Conservation (phyloP, 331 rosid genomes). For the Quercus tomentella region DNA sequence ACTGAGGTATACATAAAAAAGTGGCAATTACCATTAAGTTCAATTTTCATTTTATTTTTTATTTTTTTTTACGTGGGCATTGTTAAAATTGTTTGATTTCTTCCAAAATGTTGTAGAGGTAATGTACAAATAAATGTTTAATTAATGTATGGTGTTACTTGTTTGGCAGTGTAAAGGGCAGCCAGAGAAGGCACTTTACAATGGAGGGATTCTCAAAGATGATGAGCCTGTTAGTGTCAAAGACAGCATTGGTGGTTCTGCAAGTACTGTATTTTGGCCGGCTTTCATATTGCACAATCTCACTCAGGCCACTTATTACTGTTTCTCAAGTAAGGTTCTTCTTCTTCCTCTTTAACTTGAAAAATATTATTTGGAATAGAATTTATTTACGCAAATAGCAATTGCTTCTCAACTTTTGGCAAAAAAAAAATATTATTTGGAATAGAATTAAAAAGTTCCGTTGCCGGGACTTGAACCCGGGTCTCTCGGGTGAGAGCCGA, state of each 20-base stretch:
- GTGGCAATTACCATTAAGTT: background rate
- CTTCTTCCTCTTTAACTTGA: no score
- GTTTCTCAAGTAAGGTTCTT: slow-evolving; percentile 56
- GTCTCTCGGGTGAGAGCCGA: slow-evolving; percentile 58
- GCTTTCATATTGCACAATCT: slow-evolving; percentile 52
- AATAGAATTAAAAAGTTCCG: slow-evolving; percentile 2
- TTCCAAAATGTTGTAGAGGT: no score
- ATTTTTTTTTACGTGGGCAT: no score
- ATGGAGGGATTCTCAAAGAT: slow-evolving; percentile 54
- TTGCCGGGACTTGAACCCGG: slow-evolving; percentile 70
- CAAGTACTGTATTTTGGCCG: slow-evolving; percentile 22
- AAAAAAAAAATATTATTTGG: no score
- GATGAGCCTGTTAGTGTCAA: background rate
- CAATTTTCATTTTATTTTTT: no score
- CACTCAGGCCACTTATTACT: slow-evolving; percentile 44
- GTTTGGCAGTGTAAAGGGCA: slow-evolving; percentile 51
- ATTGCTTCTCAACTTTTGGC: no score
- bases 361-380: no score
- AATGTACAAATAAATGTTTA: background rate
- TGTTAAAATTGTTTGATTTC: no score
- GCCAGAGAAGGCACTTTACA: slow-evolving; percentile 58
- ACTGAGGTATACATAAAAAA: slow-evolving; percentile 45
- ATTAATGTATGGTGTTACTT: background rate
- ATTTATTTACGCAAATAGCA: no score
- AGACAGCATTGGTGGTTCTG: slow-evolving; percentile 1